These are phyloP conservation scores for Tolypocladium tropicale DNA, from an alignment of 2,329 filamentous ascomycete species.

Conservation along the genomic window DNA sequence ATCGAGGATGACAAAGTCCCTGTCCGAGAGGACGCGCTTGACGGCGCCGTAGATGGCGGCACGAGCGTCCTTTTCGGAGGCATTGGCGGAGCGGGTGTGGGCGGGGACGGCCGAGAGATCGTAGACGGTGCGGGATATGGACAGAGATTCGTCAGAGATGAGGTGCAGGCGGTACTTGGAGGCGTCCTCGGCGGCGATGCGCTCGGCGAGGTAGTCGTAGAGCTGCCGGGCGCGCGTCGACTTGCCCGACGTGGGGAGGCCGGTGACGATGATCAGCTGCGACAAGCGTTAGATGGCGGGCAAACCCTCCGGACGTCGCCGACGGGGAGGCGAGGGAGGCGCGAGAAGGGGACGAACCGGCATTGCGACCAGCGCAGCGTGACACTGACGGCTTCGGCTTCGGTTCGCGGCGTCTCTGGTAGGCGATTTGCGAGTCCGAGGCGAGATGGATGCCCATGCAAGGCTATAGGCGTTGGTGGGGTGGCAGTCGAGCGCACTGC, in stretches of 20 bases:
- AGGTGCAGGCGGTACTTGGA: conserved; percentile 58
- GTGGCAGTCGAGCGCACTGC: background rate
- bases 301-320: background rate
- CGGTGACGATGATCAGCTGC: conserved; percentile 57
- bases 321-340: background rate
- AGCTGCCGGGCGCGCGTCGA: conserved; percentile 58
- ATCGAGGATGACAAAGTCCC: conserved; percentile 71
- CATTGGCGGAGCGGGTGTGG: conserved; percentile 59
- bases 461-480: background rate
- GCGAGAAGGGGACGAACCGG: background rate
- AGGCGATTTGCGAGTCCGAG: background rate
- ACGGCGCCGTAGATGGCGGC: conserved; percentile 68
- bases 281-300: background rate
- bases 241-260: conserved; percentile 59
- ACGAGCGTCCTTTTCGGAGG: conserved; percentile 71
- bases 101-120: conserved; percentile 44
- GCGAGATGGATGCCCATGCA: background rate
- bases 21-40: conserved; percentile 61
- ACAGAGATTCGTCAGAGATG: conserved; percentile 62
- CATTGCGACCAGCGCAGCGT: conserved; percentile 3
- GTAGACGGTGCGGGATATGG: conserved; percentile 62
- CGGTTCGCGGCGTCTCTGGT: background rate
- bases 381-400: background rate
- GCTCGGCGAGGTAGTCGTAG: conserved; percentile 49
- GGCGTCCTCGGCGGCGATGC: conserved; percentile 29